Evolutionary conservation across 192 early-diverging fungal species (phyloP).

Genomic region (Umbelopsis sp.): DNA sequence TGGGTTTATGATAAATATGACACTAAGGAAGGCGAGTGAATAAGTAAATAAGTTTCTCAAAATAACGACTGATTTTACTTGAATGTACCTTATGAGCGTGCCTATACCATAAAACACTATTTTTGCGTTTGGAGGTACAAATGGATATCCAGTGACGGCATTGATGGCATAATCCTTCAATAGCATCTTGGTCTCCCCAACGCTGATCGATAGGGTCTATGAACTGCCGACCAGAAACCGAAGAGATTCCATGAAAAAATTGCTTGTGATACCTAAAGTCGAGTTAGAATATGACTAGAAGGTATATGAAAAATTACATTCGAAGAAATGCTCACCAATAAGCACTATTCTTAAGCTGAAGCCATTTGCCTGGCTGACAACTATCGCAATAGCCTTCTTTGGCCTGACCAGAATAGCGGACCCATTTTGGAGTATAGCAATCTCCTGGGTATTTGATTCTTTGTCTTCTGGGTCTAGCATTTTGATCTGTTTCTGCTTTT

Average conservation of each 20-base stretch:
- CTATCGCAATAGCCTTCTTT: slow-evolving; percentile 87
- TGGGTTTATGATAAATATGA: slow-evolving; percentile 41
- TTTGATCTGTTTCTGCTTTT: slow-evolving; percentile 46
- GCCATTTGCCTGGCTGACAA: slow-evolving; percentile 80
- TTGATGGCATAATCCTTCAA: slow-evolving; percentile 84
- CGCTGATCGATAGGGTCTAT: slow-evolving; percentile 68
- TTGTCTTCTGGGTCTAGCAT: slow-evolving; percentile 64
- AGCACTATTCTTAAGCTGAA: slow-evolving; percentile 87
- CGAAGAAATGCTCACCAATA: slow-evolving; percentile 61
- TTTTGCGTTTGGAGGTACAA: slow-evolving; percentile 72
- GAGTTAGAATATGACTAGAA: background rate
- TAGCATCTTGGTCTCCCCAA: slow-evolving; percentile 62
- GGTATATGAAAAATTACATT: background rate
- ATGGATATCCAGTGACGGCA: slow-evolving; percentile 80
- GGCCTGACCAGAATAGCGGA: slow-evolving; percentile 68
- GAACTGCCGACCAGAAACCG: slow-evolving; percentile 77
- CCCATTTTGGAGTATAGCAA: slow-evolving; percentile 83
- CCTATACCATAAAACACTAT: slow-evolving; percentile 80
- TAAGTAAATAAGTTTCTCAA: background rate
- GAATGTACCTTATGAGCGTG: slow-evolving; percentile 73
- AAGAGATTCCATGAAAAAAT: slow-evolving; percentile 86
- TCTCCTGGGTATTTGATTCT: slow-evolving; percentile 72
- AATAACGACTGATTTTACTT: background rate
- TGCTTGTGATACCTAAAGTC: slow-evolving; percentile 78
- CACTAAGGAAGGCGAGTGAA: slow-evolving; percentile 26